Evolutionary conservation across 2,329 filamentous ascomycete species (phyloP), one percentile per base, ranked within the genome.

Genomic region (Stemphylium lycopersici): DNA sequence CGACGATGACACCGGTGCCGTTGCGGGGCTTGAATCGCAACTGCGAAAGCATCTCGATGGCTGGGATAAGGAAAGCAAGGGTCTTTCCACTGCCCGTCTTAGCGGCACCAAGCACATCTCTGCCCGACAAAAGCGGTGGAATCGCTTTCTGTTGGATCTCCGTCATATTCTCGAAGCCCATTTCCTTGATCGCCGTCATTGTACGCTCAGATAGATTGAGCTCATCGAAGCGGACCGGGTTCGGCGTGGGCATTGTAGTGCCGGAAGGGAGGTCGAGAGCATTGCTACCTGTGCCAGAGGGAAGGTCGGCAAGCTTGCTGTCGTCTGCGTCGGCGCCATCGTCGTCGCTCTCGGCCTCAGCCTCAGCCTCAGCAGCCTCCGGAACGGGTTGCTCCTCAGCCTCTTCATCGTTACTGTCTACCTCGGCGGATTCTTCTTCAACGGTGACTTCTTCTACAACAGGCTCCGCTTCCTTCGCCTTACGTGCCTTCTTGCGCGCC

Each of bases 11-110:
- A 70, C 95, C 95, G 58, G 59, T 75, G 69, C 83, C 93, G 76
- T 97, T 97, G 70, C 93, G 84, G 16, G 93, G 93, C 81, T 98
- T 98, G 83, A 97, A 98, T 59, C 89, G 86, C 67, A 99, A 83
- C 13, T 92, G 87, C 71, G 88, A 87, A 56, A 99, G 83, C 87
- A 97, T 96, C 79, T 98, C 95, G 34, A 98, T 84, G 2, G 93
- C 93, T 15, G 95, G 95, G 53, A 98, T 93, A 58, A 99, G 81
- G 78, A 99, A 99, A 3, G 93, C 89, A 56, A 98, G 78, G 0
- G 95, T 99, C 81, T 99, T 99, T 73, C 95, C 95, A 18, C 91
- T 96, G 38, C 93, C 93, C 3, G 93, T 97, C 82, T 98, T 98
- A 45, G 95, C 95, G 29, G 93, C 93, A 68, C 95, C 95, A 39